Evolutionary conservation across 2,329 filamentous ascomycete genomes (phyloP).

Genomic region (Penicillium aurantiogriseum): DNA sequence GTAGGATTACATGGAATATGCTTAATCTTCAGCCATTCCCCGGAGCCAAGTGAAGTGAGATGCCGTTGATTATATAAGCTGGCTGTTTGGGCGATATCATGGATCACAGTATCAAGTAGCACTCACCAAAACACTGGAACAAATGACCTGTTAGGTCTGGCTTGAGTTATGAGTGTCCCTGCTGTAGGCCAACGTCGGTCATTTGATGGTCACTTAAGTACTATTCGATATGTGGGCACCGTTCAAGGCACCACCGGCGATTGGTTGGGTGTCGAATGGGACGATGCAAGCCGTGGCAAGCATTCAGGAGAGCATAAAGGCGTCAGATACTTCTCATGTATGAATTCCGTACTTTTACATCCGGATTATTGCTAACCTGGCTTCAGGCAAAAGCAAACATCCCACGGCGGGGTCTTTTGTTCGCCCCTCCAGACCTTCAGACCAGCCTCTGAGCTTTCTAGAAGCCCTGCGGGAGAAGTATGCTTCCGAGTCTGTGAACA

Average conservation of each 20-base stretch:
- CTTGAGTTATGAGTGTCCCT: slow-evolving; percentile 7
- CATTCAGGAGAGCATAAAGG: slow-evolving; percentile 83
- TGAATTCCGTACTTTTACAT: not conserved
- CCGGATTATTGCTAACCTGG: slow-evolving; percentile 16
- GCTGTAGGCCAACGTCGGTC: slow-evolving; percentile 72
- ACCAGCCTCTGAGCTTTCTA: slow-evolving; percentile 70
- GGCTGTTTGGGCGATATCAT: not conserved
- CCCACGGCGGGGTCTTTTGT: slow-evolving; percentile 82
- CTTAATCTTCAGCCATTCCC: not conserved
- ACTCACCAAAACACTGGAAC: not conserved
- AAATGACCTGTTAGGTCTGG: not conserved
- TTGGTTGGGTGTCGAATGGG: slow-evolving; percentile 98
- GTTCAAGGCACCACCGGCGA: slow-evolving; percentile 72
- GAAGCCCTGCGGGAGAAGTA: slow-evolving; percentile 83
- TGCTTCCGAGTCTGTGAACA: slow-evolving; percentile 56
- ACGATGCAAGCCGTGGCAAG: slow-evolving; percentile 81
- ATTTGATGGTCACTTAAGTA: slow-evolving; percentile 74
- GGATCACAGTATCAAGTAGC: slow-evolving; percentile 1
- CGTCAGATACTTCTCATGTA: slow-evolving; percentile 79
- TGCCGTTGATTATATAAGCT: slow-evolving; percentile 28
- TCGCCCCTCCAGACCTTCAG: slow-evolving; percentile 68
- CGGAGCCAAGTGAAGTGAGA: not conserved
- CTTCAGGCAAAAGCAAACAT: slow-evolving; percentile 58
- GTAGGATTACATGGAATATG: not conserved
- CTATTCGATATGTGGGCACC: slow-evolving; percentile 76